These are phyloP conservation scores for Emergomyces pasteurianus DNA, from an alignment of 2,329 filamentous ascomycete species.

Conservation along the genomic window DNA sequence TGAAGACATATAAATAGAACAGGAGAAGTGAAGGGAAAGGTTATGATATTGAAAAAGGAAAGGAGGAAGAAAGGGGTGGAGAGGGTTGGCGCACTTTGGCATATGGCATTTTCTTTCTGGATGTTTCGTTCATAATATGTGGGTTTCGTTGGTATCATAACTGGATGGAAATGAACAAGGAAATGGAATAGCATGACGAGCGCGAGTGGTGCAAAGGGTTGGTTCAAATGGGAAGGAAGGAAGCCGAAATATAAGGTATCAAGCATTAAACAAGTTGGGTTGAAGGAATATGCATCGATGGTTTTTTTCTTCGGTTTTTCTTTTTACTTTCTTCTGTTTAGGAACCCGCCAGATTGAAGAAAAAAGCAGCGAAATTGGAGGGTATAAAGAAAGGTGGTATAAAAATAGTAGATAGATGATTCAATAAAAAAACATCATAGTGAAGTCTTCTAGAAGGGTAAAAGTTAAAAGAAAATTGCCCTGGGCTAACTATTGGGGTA, in stretches of 20 bases:
- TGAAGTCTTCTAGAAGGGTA: neutral
- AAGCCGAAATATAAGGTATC: neutral
- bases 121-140: neutral
- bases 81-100: neutral
- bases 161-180: neutral
- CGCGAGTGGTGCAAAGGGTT: neutral
- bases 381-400: neutral
- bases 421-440: neutral
- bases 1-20: neutral
- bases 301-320: no score
- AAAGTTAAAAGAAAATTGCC: neutral
- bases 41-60: neutral
- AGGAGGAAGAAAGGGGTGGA: neutral
- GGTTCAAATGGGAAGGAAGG: neutral
- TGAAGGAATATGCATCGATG: no score
- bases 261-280: neutral
- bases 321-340: no score
- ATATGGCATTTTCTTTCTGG: neutral
- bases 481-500: neutral
- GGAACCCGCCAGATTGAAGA: neutral
- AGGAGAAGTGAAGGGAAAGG: neutral
- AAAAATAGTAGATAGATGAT: neutral
- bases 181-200: neutral
- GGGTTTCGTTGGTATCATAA: neutral
- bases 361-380: neutral